Conservation (phyloP, 2,329 filamentous ascomycete genomes). For the Cadophora sp. region DNA sequence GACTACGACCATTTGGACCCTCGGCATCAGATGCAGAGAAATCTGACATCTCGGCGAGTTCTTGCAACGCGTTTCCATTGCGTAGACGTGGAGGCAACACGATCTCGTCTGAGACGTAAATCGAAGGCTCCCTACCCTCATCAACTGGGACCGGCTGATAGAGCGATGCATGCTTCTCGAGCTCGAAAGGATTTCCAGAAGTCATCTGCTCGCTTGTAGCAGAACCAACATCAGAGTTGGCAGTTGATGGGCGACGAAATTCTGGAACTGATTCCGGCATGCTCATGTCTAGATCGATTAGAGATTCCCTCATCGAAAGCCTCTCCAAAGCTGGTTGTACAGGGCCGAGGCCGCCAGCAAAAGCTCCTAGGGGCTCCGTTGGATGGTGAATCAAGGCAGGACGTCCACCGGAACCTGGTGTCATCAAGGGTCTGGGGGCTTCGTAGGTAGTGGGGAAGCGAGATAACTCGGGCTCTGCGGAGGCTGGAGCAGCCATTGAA, state of each 20-base stretch:
- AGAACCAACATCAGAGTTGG: constrained; percentile 49
- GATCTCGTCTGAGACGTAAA: constrained; percentile 66
- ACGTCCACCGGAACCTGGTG: constrained; percentile 46
- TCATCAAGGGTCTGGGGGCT: constrained; percentile 34
- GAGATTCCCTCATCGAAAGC: constrained; percentile 40
- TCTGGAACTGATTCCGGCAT: constrained; percentile 51
- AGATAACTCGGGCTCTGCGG: constrained; percentile 59
- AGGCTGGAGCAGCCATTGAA: constrained; percentile 57
- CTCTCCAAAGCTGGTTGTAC: constrained; percentile 29
- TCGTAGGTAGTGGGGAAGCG: constrained; percentile 53
- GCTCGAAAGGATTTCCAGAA: constrained; percentile 64
- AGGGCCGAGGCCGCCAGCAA: constrained; percentile 30
- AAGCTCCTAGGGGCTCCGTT: constrained; percentile 54
- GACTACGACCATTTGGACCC: constrained; percentile 18
- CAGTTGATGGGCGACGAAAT: constrained; percentile 40
- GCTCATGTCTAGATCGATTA: constrained; percentile 62
- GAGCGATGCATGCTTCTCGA: constrained; percentile 67
- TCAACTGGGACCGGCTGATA: constrained; percentile 49
- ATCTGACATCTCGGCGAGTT: constrained; percentile 41
- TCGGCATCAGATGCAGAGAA: constrained; percentile 42
- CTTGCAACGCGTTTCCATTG: constrained; percentile 31
- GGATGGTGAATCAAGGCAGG: constrained; percentile 57
- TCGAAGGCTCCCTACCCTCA: constrained; percentile 43
- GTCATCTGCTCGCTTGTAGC: constrained; percentile 61
- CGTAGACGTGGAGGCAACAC: constrained; percentile 49